Conservation (phyloP, 2,329 filamentous ascomycete genomes). For the Cytospora mali region DNA sequence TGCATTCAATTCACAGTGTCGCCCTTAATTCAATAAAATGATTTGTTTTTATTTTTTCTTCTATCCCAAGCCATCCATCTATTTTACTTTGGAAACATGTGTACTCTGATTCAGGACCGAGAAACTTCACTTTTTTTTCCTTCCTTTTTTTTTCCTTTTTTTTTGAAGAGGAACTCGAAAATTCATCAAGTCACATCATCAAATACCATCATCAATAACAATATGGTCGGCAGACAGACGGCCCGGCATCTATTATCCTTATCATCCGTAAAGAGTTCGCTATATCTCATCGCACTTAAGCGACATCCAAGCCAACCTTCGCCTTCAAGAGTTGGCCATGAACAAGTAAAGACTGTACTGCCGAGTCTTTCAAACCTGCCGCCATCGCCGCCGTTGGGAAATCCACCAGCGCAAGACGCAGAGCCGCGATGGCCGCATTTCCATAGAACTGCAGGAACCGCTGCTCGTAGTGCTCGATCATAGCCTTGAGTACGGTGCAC, state of each 20-base stretch:
- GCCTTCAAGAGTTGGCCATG: slow-evolving; percentile 56
- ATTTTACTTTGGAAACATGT: not conserved
- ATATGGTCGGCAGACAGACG: not conserved
- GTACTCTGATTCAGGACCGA: no score
- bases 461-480: slow-evolving; percentile 73
- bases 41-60: no score
- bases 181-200: not conserved
- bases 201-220: not conserved
- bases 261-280: not conserved
- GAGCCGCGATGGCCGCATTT: slow-evolving; percentile 68
- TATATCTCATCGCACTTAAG: slow-evolving; percentile 29
- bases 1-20: no score
- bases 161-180: not conserved
- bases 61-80: not conserved
- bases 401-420: slow-evolving; percentile 72
- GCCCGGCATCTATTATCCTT: not conserved
- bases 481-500: slow-evolving; percentile 67
- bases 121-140: no score
- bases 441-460: slow-evolving; percentile 84
- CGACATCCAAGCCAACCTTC: slow-evolving; percentile 53
- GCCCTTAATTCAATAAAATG: no score
- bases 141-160: not conserved
- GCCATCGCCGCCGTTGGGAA: slow-evolving; percentile 62
- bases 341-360: slow-evolving; percentile 55
- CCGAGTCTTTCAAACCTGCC: slow-evolving; percentile 43